Evolutionary conservation across 805 yeast genomes (phyloP), one percentile per base, ranked within the genome.

Genomic region (Myxozyma vanderwaltii): DNA sequence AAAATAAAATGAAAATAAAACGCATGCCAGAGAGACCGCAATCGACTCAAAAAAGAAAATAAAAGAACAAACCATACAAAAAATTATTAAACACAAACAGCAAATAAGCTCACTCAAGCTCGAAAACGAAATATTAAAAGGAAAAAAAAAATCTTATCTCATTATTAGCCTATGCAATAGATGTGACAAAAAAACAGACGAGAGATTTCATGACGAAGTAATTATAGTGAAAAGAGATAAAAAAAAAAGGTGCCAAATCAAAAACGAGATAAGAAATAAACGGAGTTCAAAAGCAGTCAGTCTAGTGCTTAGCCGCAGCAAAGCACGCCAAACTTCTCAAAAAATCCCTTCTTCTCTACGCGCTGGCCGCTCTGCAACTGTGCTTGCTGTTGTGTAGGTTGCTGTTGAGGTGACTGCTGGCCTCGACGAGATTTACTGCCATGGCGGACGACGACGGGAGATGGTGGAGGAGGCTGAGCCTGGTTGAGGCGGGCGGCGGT

Each of bases 401-500:
- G 59, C 53, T 59, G 69, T 33, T 38, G 60, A 24, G 54, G 54
- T 17, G 61, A 63, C 51, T 54, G 63, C 45, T 65, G 59, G 49
- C 58, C 64, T 12, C 74, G 67, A 43, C 75, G 56, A 58, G 70
- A 61, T 63, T 69, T 70, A 65, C 71, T 65, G 49, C 71, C 67
- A 61, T 72, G 71, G 35, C 76, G 67, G 58, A 66, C 66, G 66
- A 72, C 63, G 10, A 72, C 74, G 5, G 75, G 71, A 39, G 67
- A 64, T 23, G 75, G 74, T 26, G 75, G 71, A 17, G 74, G 68
- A 13, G 73, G 73, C 54, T 65, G 69, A n/a, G 80, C 76, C 49
- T 80, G 79, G 64, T 77, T 79, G 59, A 77, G 70, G 48, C 75
- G 72, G 26, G 72, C 70, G 29, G 71, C 67, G 17, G 72, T 64